Percentiles rank a stretch among this genome's conserved stretches.
Conservation (phyloP, 1,284 basidiomycete genomes). For the Sporisorium sorghi region DNA sequence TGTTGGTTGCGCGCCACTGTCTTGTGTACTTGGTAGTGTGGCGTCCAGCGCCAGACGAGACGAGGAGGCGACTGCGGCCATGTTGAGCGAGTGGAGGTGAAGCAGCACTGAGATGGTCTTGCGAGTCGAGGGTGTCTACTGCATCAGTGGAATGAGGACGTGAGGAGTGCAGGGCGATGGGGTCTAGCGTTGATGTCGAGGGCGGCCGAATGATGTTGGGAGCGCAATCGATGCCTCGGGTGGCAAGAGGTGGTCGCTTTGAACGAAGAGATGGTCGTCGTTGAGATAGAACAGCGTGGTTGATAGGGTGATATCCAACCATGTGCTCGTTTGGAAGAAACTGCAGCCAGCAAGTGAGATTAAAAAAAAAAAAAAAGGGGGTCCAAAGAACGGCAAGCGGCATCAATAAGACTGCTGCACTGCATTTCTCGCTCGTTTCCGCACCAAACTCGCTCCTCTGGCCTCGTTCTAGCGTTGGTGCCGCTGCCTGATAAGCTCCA, state of each 20-base stretch:
- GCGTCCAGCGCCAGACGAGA: conserved; percentile 13
- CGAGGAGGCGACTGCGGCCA: conserved; percentile 25
- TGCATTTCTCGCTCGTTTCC: too few relatives aligned
- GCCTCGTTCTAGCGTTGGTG: neutral
- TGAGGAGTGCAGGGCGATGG: neutral
- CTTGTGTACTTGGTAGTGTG: neutral
- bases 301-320: too few relatives aligned
- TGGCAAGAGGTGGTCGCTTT: neutral
- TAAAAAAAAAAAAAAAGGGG: too few relatives aligned
- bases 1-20: neutral
- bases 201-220: too few relatives aligned
- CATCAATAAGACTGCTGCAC: too few relatives aligned
- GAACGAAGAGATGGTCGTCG: too few relatives aligned
- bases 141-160: neutral
- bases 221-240: neutral
- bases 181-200: too few relatives aligned
- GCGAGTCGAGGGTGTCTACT: neutral
- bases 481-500: neutral
- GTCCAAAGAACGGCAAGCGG: too few relatives aligned
- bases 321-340: too few relatives aligned
- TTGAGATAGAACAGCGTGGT: too few relatives aligned
- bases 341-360: too few relatives aligned
- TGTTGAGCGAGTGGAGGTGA: too few relatives aligned
- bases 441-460: neutral
- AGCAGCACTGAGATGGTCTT: neutral